Conservation (phyloP, 345 rosid genomes). For the Garcia nutans region DNA sequence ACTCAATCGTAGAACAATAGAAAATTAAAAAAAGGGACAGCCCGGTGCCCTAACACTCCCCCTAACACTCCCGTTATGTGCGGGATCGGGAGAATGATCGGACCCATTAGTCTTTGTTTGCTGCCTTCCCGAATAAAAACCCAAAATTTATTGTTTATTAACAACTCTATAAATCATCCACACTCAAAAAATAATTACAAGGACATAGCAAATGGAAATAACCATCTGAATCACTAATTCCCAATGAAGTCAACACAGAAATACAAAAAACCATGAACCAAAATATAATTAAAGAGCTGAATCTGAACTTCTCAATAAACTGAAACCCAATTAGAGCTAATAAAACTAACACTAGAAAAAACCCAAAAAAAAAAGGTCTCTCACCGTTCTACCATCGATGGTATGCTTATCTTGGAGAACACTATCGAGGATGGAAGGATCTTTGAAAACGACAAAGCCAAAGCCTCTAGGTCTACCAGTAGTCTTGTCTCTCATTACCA, state of each 20-base stretch:
- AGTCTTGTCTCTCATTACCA: constrained; percentile 67
- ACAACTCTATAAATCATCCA: neutral
- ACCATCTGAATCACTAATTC: neutral
- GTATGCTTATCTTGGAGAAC: constrained; percentile 74
- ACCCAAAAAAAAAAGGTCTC: constrained; percentile 8
- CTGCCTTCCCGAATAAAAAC: too few relatives aligned
- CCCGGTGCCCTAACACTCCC: too few relatives aligned
- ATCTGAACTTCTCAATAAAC: too few relatives aligned
- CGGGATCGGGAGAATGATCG: too few relatives aligned
- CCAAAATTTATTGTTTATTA: neutral
- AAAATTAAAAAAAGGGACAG: too few relatives aligned
- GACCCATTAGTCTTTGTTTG: too few relatives aligned
- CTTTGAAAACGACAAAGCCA: constrained; percentile 80
- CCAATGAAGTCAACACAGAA: neutral
- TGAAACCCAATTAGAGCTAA: neutral
- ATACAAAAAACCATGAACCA: neutral
- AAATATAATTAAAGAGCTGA: neutral
- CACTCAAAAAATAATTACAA: neutral
- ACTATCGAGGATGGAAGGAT: constrained; percentile 59
- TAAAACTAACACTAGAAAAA: neutral
- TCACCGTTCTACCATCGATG: constrained; percentile 78
- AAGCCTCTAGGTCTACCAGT: constrained; percentile 82
- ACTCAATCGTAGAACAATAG: neutral
- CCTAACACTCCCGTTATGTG: too few relatives aligned
- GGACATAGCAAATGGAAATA: neutral